These are phyloP conservation scores for Prunus armeniaca DNA, from an alignment of 306 rosid genomes.

Conservation along the genomic window DNA sequence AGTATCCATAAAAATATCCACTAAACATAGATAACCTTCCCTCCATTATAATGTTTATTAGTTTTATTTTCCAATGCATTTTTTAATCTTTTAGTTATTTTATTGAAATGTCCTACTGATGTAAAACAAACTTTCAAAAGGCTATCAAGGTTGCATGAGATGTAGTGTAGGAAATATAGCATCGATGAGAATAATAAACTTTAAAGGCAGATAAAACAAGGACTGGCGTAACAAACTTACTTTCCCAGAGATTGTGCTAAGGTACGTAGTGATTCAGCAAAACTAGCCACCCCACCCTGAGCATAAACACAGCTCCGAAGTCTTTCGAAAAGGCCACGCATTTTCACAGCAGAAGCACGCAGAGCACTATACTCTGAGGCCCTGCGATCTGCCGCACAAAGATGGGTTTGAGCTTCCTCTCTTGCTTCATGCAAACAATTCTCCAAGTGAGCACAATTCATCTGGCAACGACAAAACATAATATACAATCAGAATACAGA, in stretches of 20 bases:
- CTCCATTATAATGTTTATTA: not conserved
- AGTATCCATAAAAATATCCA: not conserved
- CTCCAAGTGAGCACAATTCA: constrained; percentile 98
- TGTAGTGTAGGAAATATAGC: not conserved
- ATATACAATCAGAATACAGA: constrained; percentile 13
- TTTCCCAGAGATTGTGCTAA: constrained; percentile 85
- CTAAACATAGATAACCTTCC: not conserved
- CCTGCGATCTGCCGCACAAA: constrained; percentile 91
- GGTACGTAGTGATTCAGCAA: constrained; percentile 63
- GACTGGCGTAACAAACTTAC: constrained; percentile 43
- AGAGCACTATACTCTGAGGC: constrained; percentile 79
- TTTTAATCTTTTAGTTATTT: not conserved
- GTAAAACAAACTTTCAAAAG: not conserved
- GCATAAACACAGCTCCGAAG: constrained; percentile 68
- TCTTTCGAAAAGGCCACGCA: constrained; percentile 82
- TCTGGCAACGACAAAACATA: constrained; percentile 39
- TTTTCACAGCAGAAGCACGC: constrained; percentile 80
- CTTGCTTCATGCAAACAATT: constrained; percentile 97
- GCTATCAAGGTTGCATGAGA: not conserved
- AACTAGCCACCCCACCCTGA: constrained; percentile 65
- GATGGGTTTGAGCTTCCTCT: constrained; percentile 99
- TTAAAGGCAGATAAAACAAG: not conserved
- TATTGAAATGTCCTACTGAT: not conserved
- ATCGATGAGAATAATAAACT: not conserved
- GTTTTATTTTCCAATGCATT: not conserved